phyloP scores from a whole-genome alignment of 164 flowering plant species.

The Magnolia officinalis region DNA sequence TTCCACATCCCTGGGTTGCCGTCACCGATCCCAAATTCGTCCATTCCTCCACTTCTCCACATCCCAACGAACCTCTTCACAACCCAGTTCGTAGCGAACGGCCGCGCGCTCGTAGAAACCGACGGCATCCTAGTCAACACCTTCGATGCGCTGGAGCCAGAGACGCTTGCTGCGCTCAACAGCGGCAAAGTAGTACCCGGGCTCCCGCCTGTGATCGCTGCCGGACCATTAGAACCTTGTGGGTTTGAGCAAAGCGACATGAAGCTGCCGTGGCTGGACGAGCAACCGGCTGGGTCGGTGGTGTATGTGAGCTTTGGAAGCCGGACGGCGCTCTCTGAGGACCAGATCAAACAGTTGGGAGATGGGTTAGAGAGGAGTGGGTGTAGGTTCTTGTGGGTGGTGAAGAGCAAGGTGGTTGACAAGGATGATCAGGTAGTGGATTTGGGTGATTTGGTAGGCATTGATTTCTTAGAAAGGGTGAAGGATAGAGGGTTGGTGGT shows the following conservation, averaged over 20 bases:
- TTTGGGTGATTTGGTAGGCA: slow-evolving; percentile 22
- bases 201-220: slow-evolving; percentile 35
- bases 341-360: slow-evolving; percentile 44
- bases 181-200: slow-evolving; percentile 19
- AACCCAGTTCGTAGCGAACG: slow-evolving; percentile 15
- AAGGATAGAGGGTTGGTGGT: slow-evolving; percentile 22
- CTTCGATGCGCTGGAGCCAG: slow-evolving; percentile 30
- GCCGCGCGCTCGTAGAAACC: slow-evolving; percentile 16
- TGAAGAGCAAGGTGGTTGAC: slow-evolving; percentile 41
- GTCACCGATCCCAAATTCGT: slow-evolving; percentile 28
- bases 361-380: slow-evolving; percentile 37
- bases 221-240: slow-evolving; percentile 38
- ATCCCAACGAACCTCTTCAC: slow-evolving; percentile 19
- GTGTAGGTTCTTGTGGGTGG: slow-evolving; percentile 42
- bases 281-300: slow-evolving; percentile 40
- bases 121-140: slow-evolving; percentile 43
- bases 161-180: slow-evolving; percentile 32
- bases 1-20: slow-evolving; percentile 27
- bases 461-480: slow-evolving; percentile 18
- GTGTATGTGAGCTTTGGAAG: slow-evolving; percentile 53
- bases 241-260: slow-evolving; percentile 8
- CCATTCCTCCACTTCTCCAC: slow-evolving; percentile 27
- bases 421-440: slow-evolving; percentile 30
- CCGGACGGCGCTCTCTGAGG: slow-evolving; percentile 36
- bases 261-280: slow-evolving; percentile 34